These are phyloP conservation scores for Lepraria neglecta DNA, from an alignment of 495 filamentous ascomycete genomes.

Conservation along the genomic window DNA sequence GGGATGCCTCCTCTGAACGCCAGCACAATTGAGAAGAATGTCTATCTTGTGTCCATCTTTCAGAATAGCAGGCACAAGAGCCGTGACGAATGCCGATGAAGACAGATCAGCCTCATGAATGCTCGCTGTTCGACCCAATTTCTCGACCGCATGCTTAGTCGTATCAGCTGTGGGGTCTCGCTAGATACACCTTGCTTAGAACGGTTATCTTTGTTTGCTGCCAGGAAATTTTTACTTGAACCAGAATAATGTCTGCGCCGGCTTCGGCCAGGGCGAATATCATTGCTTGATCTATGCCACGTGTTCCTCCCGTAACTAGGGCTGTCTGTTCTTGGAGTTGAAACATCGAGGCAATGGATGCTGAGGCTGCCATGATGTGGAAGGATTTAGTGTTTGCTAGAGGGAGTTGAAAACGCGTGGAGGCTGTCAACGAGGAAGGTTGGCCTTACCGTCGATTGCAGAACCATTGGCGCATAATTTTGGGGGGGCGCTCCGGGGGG, in stretches of 20 bases:
- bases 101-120: constrained; percentile 74
- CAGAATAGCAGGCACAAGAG: constrained; percentile 55
- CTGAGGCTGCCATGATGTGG: constrained; percentile 3
- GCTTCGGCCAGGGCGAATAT: constrained; percentile 75
- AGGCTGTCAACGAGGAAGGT: not conserved
- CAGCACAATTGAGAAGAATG: constrained; percentile 81
- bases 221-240: constrained; percentile 38
- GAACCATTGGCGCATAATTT: too few species aligned
- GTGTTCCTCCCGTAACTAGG: constrained; percentile 77
- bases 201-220: not conserved
- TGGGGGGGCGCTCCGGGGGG: too few species aligned
- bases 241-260: constrained; percentile 72
- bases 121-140: constrained; percentile 57
- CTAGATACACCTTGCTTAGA: constrained; percentile 33
- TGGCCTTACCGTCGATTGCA: too few species aligned
- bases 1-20: constrained; percentile 76
- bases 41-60: constrained; percentile 51
- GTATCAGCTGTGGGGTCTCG: constrained; percentile 58
- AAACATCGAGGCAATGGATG: constrained; percentile 28
- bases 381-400: not conserved
- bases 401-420: not conserved
- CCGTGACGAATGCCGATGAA: constrained; percentile 50
- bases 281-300: constrained; percentile 83
- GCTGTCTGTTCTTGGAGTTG: constrained; percentile 58
- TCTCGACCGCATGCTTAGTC: constrained; percentile 55